These are phyloP conservation scores for Forsythia suspensa DNA, from an alignment of 257 asterid species.

Conservation along the genomic window DNA sequence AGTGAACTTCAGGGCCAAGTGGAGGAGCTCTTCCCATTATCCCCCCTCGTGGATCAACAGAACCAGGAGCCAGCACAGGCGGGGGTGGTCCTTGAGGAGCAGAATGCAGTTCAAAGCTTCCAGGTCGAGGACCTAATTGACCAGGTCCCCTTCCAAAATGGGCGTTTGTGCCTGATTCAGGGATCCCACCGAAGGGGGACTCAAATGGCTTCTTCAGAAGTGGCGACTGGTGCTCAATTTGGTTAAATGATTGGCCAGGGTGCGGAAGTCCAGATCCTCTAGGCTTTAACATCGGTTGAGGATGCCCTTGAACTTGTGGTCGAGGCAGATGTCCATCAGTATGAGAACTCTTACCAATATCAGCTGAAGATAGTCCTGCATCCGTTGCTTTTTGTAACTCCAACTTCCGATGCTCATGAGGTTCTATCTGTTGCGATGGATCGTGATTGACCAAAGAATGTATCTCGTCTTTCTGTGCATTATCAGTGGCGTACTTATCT, in stretches of 20 bases:
- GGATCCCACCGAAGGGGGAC: constrained; percentile 19
- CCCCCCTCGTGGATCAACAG: constrained; percentile 53
- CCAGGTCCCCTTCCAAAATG: constrained; percentile 47
- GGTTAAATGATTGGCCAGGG: constrained; percentile 39
- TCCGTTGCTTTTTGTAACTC: constrained; percentile 22
- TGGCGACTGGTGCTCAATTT: constrained; percentile 31
- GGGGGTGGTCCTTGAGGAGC: constrained; percentile 40
- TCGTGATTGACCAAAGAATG: constrained; percentile 24
- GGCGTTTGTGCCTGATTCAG: constrained; percentile 25
- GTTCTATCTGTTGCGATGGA: constrained; percentile 27
- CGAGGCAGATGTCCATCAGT: constrained; percentile 40
- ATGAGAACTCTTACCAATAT: constrained; percentile 27
- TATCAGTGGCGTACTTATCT: constrained; percentile 24
- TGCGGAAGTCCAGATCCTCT: constrained; percentile 43
- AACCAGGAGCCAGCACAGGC: constrained; percentile 20
- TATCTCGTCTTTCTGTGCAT: constrained; percentile 15
- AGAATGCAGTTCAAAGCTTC: constrained; percentile 35
- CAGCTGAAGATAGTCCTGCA: constrained; percentile 28
- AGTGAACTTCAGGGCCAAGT: constrained; percentile 46
- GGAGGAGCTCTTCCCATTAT: constrained; percentile 49
- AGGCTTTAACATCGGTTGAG: constrained; percentile 33
- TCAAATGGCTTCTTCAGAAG: constrained; percentile 28
- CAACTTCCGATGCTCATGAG: constrained; percentile 30
- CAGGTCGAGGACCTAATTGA: constrained; percentile 45
- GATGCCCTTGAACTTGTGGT: constrained; percentile 34